Conservation (phyloP, 2,329 filamentous ascomycete species). For the Leptographium lundbergii region DNA sequence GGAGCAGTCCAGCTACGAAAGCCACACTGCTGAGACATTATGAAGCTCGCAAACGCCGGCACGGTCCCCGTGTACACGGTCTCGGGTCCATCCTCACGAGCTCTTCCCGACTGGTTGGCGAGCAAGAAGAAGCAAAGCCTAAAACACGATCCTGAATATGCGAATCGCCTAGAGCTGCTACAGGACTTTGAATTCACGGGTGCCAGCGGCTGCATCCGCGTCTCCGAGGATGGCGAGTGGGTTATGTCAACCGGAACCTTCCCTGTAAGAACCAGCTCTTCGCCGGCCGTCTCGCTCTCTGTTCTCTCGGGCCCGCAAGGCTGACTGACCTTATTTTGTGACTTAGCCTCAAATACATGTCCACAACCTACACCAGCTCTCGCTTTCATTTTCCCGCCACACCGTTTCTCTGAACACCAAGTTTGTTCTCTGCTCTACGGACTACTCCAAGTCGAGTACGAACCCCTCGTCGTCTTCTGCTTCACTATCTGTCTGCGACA, state of each 20-base stretch:
- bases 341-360: constrained; percentile 63
- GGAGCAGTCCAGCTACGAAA: not conserved
- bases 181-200: constrained; percentile 93
- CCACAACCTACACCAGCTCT: constrained; percentile 88
- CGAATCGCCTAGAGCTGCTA: constrained; percentile 84
- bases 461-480: constrained; percentile 26
- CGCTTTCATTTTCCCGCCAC: constrained; percentile 86
- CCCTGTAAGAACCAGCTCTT: constrained; percentile 27
- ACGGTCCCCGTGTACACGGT: constrained; percentile 56
- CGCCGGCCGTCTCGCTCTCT: not conserved
- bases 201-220: constrained; percentile 71
- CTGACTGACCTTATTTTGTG: not conserved
- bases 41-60: constrained; percentile 14
- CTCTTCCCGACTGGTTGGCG: constrained; percentile 90
- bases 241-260: constrained; percentile 83
- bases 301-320: not conserved
- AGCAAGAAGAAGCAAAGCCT: constrained; percentile 79
- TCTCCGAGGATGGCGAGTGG: constrained; percentile 95
- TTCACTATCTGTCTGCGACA: constrained; percentile 44
- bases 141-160: constrained; percentile 86
- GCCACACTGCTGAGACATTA: not conserved
- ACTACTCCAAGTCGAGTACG: constrained; percentile 71
- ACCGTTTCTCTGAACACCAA: constrained; percentile 86
- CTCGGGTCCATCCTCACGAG: constrained; percentile 75
- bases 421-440: constrained; percentile 75